Conservation (phyloP, 306 rosid species). For the peach (Prunus persica) region DNA sequence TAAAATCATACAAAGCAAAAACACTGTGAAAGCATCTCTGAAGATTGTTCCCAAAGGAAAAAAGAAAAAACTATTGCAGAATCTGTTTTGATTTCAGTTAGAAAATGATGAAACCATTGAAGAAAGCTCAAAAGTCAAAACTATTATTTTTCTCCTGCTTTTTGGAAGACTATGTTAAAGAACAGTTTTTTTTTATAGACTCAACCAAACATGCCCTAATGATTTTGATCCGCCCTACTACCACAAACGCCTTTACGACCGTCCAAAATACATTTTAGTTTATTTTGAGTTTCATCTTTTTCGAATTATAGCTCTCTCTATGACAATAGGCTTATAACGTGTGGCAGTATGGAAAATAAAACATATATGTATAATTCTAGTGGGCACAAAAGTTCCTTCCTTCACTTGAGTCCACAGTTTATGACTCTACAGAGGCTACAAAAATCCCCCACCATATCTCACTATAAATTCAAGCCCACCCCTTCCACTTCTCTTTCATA, state of each 20-base stretch:
- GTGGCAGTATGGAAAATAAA: conserved; percentile 8
- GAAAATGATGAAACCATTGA: background rate
- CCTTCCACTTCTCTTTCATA: conserved; percentile 30
- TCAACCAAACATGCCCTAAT: conserved; percentile 10
- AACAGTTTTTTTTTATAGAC: background rate
- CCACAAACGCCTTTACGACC: conserved; percentile 14
- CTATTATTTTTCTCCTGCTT: background rate
- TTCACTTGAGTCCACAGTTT: background rate
- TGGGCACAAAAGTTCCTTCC: conserved; percentile 16
- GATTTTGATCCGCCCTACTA: background rate
- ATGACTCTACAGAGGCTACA: background rate
- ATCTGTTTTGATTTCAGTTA: background rate
- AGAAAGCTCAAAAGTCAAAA: background rate
- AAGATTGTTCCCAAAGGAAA: no score
- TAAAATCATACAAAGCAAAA: background rate
- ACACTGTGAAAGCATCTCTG: no score
- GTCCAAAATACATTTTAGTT: conserved; percentile 6
- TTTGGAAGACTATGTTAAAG: background rate
- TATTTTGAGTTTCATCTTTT: background rate
- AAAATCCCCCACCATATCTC: conserved; percentile 10
- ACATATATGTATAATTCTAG: background rate
- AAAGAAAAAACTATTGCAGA: no score
- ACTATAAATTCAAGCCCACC: conserved; percentile 56
- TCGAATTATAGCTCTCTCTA: background rate
- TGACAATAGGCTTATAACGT: no score